Evolutionary conservation across 108 stramenopile species (phyloP).

Genomic region (Schizochytrium sp.): DNA sequence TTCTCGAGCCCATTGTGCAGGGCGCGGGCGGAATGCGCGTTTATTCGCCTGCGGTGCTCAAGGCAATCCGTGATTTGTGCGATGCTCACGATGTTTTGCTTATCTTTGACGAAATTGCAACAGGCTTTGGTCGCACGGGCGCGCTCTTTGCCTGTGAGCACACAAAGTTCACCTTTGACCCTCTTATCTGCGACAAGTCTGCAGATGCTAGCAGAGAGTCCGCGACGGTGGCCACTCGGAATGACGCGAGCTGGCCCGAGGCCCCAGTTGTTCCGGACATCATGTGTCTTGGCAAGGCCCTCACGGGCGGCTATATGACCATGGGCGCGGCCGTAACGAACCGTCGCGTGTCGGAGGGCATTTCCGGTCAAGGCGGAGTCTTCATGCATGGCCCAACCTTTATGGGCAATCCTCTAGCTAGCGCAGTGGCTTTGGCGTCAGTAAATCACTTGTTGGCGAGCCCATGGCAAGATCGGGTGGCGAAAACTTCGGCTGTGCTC

Average conservation of each 20-base stretch:
- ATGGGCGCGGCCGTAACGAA: constrained; percentile 65
- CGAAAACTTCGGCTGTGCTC: constrained; percentile 47
- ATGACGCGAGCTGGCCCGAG: neutral
- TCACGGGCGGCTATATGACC: constrained; percentile 64
- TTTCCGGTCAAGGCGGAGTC: constrained; percentile 31
- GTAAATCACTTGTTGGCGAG: constrained; percentile 47
- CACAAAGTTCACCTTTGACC: neutral
- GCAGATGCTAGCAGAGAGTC: neutral
- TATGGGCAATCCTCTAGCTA: neutral
- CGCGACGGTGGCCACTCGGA: neutral
- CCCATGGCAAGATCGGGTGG: constrained; percentile 48
- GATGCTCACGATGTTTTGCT: constrained; percentile 61
- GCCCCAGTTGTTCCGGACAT: constrained; percentile 53
- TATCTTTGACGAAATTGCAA: constrained; percentile 78
- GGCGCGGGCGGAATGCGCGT: constrained; percentile 81
- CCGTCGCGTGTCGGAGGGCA: constrained; percentile 53
- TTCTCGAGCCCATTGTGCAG: constrained; percentile 80
- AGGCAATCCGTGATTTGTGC: constrained; percentile 55
- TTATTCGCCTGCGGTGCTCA: constrained; percentile 60
- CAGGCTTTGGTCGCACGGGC: constrained; percentile 78
- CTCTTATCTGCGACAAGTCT: neutral
- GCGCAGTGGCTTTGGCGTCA: constrained; percentile 47
- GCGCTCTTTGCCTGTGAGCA: constrained; percentile 66
- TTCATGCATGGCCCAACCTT: neutral
- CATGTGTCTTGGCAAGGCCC: constrained; percentile 69